A percentile compares a stretch with the other conserved stretches of the same genome.
Conservation (phyloP, 139 green algal genomes). For the Coccomyxa sp. region DNA sequence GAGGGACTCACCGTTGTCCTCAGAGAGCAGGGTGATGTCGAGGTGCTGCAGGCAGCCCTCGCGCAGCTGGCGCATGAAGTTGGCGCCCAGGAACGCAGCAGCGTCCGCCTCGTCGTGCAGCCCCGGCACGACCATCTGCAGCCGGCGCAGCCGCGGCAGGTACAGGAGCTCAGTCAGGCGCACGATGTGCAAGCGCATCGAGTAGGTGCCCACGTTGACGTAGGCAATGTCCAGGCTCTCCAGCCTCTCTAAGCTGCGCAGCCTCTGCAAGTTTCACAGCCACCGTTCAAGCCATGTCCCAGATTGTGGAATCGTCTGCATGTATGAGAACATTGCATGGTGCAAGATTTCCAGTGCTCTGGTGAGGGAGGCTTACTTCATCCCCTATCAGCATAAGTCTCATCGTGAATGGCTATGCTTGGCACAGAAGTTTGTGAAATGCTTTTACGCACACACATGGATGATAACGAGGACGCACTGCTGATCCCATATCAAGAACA, state of each 20-base stretch:
- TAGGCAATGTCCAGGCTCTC: not conserved
- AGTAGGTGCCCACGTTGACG: not conserved
- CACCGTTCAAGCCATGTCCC: too few species aligned
- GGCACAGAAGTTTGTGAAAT: too few species aligned
- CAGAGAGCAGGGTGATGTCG: not conserved
- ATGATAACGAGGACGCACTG: not conserved
- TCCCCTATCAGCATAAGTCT: too few species aligned
- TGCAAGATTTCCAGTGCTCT: too few species aligned
- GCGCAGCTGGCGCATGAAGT: not conserved
- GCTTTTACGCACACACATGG: not conserved
- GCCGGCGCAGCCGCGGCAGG: not conserved
- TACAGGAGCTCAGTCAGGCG: not conserved
- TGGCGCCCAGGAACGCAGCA: not conserved
- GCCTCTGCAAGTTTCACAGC: not conserved
- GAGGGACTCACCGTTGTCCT: not conserved
- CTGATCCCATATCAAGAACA: too few species aligned
- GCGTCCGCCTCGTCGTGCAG: not conserved
- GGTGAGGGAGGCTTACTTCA: too few species aligned
- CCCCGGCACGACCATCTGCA: not conserved
- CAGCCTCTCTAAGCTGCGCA: not conserved
- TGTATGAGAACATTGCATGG: too few species aligned
- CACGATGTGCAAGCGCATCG: not conserved
- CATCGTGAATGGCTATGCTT: too few species aligned
- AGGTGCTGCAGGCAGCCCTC: not conserved
- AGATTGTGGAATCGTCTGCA: too few species aligned